Base-by-base conservation (phyloP, 164 flowering plant genomes). In the Paratinospora sagittata region DNA sequence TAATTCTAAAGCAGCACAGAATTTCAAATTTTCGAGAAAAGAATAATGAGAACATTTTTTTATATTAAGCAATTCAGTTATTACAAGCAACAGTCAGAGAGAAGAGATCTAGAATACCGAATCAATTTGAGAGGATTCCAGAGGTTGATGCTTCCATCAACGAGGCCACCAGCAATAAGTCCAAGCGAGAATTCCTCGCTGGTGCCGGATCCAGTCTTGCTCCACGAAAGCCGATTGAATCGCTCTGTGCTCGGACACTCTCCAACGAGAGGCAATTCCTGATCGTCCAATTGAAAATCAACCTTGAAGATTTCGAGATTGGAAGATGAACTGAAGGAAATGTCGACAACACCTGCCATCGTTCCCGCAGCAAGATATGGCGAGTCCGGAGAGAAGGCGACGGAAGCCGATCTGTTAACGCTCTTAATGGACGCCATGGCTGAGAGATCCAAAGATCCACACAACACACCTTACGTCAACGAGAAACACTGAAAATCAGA, bases 331-430 rank as follows among this genome's bases (percentile, higher is more conserved):
- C 98, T 91, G 74, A 95, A 92, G 0, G 95, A 86, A 78, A 87
- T 82, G 86, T 92, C 98, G 58, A 95, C 94, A 14, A 93, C 97
- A 6, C 97, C 98, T 3, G 98, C 99, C 93, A 90, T 91, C 26
- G 99, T 91, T 58, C 99, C 99, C 6, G 98, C 90, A 23, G 98
- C 99, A 73, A 95, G 65, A 83, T 85, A 92, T 23, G 96, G 89
- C 24, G 86, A 84, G 10, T 91, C 99, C 77, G 99, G 99, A 70
- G 99, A 79, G 62, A 95, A 74, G 12, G 97, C 96, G 73, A 86
- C 89, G 72, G 89, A 82, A 55, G 99, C 97, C 84, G 97, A 90
- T 86, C 97, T 80, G 70, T 76, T 84, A 30, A 85, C 92, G 66
- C 85, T 82, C 77, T 92, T 95, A 66, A 95, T 81, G 67, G 84